These are phyloP conservation scores for Tolypocladium tundrense DNA, from an alignment of 2,329 filamentous ascomycete genomes.

Conservation along the genomic window DNA sequence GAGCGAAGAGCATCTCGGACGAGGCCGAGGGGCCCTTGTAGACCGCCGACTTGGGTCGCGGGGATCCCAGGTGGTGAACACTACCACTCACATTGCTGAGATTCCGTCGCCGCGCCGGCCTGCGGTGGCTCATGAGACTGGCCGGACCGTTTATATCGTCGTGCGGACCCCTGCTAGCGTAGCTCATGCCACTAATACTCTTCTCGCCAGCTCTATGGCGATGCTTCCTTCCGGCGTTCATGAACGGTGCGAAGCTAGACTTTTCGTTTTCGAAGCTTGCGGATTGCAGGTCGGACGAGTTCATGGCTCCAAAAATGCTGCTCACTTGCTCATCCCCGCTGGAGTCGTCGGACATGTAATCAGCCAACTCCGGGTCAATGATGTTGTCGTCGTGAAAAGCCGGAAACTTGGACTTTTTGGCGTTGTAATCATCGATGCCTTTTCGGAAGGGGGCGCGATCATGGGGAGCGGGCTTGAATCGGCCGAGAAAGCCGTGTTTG, in stretches of 20 bases:
- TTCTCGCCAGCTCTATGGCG: slow-evolving; percentile 66
- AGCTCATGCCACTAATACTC: slow-evolving; percentile 60
- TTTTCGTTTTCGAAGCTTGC: slow-evolving; percentile 66
- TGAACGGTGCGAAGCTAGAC: slow-evolving; percentile 58
- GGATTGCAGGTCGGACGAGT: slow-evolving; percentile 54
- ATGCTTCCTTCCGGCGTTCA: slow-evolving; percentile 66
- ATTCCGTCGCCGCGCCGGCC: slow-evolving; percentile 64
- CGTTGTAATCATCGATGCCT: slow-evolving; percentile 53
- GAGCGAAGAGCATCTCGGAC: slow-evolving; percentile 38
- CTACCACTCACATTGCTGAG: slow-evolving; percentile 72
- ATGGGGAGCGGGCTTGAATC: slow-evolving; percentile 59
- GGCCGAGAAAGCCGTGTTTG: slow-evolving; percentile 71
- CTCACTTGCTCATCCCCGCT: slow-evolving; percentile 88
- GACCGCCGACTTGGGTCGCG: slow-evolving; percentile 49
- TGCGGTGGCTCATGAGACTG: slow-evolving; percentile 48
- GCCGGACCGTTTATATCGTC: slow-evolving; percentile 52
- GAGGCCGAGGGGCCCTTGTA: slow-evolving; percentile 46
- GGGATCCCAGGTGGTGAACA: slow-evolving; percentile 59
- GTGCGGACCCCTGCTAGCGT: slow-evolving; percentile 51
- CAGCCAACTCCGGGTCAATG: slow-evolving; percentile 90
- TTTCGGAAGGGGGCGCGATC: slow-evolving; percentile 84
- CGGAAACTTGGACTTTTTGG: slow-evolving; percentile 58
- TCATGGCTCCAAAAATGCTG: slow-evolving; percentile 67
- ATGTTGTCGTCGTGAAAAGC: slow-evolving; percentile 99
- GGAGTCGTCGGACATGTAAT: slow-evolving; percentile 92